Evolutionary conservation across 2,329 filamentous ascomycete genomes (phyloP).

Genomic region (Ascochyta viciae-villosae): DNA sequence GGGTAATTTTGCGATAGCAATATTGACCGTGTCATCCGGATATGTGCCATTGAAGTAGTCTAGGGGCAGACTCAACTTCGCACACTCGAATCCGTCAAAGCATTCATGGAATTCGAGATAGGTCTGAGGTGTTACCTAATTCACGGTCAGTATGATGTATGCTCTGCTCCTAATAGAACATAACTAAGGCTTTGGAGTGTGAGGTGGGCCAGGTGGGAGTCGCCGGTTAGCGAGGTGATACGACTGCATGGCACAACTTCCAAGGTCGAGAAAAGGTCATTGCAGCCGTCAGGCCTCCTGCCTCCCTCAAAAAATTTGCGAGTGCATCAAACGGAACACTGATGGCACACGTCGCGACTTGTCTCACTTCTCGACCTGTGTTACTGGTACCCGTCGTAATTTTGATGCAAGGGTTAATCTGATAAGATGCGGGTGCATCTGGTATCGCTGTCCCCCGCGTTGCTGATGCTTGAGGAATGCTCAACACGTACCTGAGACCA

Average conservation of each 20-base stretch:
- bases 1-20: slow-evolving; percentile 43
- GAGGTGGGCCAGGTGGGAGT: neutral
- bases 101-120: slow-evolving; percentile 42
- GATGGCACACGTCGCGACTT: too few relatives aligned
- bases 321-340: neutral
- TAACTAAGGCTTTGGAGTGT: neutral
- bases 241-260: neutral
- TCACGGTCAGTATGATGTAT: slow-evolving; percentile 21
- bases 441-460: slow-evolving; percentile 1
- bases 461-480: slow-evolving; percentile 10
- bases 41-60: slow-evolving; percentile 49
- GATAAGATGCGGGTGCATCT: slow-evolving; percentile 4
- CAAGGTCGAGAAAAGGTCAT: neutral
- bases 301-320: neutral
- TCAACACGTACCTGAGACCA: slow-evolving; percentile 35
- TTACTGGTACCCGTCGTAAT: neutral
- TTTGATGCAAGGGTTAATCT: neutral
- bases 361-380: neutral
- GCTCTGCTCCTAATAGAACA: neutral
- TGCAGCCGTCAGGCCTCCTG: neutral
- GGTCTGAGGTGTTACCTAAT: slow-evolving; percentile 34
- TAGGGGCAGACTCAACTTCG: slow-evolving; percentile 45
- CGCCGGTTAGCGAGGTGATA: neutral
- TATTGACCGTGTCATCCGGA: slow-evolving; percentile 35
- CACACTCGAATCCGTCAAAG: slow-evolving; percentile 42